Percentiles rank a stretch among this genome's conserved stretches.
phyloP scores from a whole-genome alignment of 495 filamentous ascomycete genomes.

The Thozetella sp. region DNA sequence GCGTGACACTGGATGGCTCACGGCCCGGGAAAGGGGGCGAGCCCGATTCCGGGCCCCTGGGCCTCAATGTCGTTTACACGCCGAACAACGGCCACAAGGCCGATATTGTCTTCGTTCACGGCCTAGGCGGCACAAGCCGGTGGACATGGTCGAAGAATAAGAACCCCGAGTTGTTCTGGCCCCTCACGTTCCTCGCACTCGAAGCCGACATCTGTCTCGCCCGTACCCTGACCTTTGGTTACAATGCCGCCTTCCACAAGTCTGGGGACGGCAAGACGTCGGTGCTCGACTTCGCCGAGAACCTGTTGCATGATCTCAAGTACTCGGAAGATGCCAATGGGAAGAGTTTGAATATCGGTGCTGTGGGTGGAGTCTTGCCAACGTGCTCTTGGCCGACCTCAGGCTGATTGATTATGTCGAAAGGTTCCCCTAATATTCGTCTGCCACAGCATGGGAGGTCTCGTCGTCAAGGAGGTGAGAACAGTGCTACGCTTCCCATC shows the following conservation, averaged over 20 bases:
- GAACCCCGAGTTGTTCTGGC: conserved; percentile 32
- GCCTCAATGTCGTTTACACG: conserved; percentile 26
- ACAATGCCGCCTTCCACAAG: conserved; percentile 22
- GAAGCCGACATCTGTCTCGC: conserved; percentile 26
- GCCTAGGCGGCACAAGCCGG: conserved; percentile 29
- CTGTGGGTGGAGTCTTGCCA: conserved; percentile 2
- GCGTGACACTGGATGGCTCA: neutral
- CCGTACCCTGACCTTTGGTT: conserved; percentile 38
- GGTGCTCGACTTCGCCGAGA: conserved; percentile 40
- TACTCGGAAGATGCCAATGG: conserved; percentile 22
- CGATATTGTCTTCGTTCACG: conserved; percentile 39
- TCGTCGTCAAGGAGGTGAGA: conserved; percentile 47
- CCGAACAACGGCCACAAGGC: conserved; percentile 15
- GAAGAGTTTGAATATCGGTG: conserved; percentile 11
- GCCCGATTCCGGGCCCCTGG: conserved; percentile 17
- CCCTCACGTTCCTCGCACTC: conserved; percentile 24
- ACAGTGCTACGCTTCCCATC: neutral
- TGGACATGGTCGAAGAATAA: conserved; percentile 31
- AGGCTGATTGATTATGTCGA: neutral
- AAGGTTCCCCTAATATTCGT: conserved; percentile 41
- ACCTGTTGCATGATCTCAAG: conserved; percentile 31
- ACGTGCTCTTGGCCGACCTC: neutral
- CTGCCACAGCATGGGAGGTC: conserved; percentile 46
- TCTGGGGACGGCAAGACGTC: conserved; percentile 12
- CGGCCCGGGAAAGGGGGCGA: neutral